Base-by-base conservation (phyloP, 2,329 filamentous ascomycete species). In the Xylariales sp. region DNA sequence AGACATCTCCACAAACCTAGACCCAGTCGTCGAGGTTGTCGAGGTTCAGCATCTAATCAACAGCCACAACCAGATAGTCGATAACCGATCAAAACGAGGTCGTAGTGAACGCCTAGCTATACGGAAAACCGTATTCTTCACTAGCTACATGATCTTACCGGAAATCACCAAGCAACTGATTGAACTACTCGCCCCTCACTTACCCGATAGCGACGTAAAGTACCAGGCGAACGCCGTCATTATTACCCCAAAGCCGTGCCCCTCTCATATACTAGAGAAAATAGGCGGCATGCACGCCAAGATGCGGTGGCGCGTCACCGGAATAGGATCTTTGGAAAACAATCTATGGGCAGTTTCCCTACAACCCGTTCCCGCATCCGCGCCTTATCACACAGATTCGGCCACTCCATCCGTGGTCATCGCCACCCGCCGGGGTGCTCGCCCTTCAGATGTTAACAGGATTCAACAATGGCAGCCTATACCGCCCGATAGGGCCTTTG, bases 171-270 rank as follows among this genome's bases (percentile, higher is more conserved):
- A 92, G 75, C 89, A 87, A 63, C 84, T 98, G 45, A 86, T 92
- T 64, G 86, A 87, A 5, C 85, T 97, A n/a, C 89, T 90, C 59
- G 82, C 93, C 23, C 90, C 91, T 3, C 85, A 86, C 65, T 82
- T 89, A 62, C 84, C 89, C 34, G 89, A 91, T 58, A 85, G 65
- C 60, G 93, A 97, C 59, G 83, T 97, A 71, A 93, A 93, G 71
- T 88, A 90, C 69, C 90, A 97, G 74, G 94, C 91, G 53, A 97
- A 97, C 80, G 95, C 91, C 79, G 94, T 99, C 73, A 86, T 97
- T 75, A 98, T 99, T 76, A 92, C 91, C 45, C 91, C 93, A 0
- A 90, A 92, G 10, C 89, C 91, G 0, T 93, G 91, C 57, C 89
- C 91, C 2, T 84, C 86, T 58, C 87, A 85, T 71, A 90, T 97